Percentiles rank a stretch among this genome's conserved stretches.
These are phyloP conservation scores for Arabidopsis hybrid DNA, from an alignment of 441 rosid species.

Conservation along the genomic window DNA sequence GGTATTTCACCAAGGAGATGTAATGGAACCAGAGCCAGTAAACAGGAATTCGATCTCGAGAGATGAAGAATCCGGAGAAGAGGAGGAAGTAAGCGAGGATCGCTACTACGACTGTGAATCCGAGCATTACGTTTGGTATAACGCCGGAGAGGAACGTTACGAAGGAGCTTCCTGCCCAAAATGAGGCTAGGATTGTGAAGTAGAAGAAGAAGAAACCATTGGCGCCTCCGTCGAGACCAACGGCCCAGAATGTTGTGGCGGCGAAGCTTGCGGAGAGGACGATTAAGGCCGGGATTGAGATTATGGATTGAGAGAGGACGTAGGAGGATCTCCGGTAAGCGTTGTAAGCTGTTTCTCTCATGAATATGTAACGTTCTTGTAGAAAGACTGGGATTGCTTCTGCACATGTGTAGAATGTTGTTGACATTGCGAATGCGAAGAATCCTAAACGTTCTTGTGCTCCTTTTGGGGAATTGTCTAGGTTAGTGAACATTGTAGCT, in stretches of 20 bases:
- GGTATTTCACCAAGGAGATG: conserved; percentile 80
- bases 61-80: conserved; percentile 90
- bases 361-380: conserved; percentile 88
- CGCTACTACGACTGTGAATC: conserved; percentile 81
- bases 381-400: conserved; percentile 87
- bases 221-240: conserved; percentile 74
- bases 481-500: conserved; percentile 73
- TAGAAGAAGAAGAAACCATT: conserved; percentile 74
- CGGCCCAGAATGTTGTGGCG: conserved; percentile 67
- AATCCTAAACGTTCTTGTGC: conserved; percentile 81
- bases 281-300: conserved; percentile 72
- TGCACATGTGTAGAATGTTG: conserved; percentile 88
- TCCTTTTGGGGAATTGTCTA: conserved; percentile 82
- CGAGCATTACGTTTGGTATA: conserved; percentile 80
- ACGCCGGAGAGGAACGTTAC: conserved; percentile 86
- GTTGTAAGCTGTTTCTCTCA: conserved; percentile 92
- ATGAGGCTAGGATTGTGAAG: conserved; percentile 65
- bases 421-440: conserved; percentile 88
- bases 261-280: conserved; percentile 72
- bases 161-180: conserved; percentile 85
- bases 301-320: conserved; percentile 76
- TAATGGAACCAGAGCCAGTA: conserved; percentile 97
- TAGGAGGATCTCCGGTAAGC: conserved; percentile 89
- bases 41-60: conserved; percentile 68
- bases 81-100: conserved; percentile 81